These are phyloP conservation scores for Picochlorum costavermella DNA, from an alignment of 139 green algal species.

Conservation along the genomic window DNA sequence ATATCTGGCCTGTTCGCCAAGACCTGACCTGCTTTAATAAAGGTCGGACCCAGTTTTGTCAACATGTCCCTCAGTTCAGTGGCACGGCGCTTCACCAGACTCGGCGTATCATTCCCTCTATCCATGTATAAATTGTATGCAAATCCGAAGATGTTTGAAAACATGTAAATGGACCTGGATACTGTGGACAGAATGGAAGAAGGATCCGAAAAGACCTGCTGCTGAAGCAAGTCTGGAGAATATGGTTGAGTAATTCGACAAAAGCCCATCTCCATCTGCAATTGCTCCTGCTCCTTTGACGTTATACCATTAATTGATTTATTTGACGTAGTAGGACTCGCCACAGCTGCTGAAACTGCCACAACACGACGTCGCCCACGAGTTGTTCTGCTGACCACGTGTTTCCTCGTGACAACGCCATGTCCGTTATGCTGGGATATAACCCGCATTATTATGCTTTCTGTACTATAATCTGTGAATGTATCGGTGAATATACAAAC, in stretches of 20 bases:
- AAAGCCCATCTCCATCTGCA: slow-evolving; percentile 45
- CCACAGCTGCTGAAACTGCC: background rate
- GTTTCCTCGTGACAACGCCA: background rate
- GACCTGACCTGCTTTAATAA: slow-evolving; percentile 98
- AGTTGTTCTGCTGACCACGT: background rate
- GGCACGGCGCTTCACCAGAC: slow-evolving; percentile 52
- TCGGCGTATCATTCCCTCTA: slow-evolving; percentile 13
- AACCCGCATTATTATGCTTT: background rate
- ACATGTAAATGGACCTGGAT: slow-evolving; percentile 13
- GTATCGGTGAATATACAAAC: no score
- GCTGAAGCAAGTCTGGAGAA: slow-evolving; percentile 29
- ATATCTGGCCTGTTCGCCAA: slow-evolving; percentile 97
- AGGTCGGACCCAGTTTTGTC: slow-evolving; percentile 82
- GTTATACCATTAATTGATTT: background rate
- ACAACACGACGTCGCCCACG: background rate
- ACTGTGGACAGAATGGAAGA: slow-evolving; percentile 5
- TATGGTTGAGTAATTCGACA: slow-evolving; percentile 37
- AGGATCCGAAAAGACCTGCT: slow-evolving; percentile 10
- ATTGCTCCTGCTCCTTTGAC: slow-evolving; percentile 27
- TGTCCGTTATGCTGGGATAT: background rate
- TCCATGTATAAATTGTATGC: slow-evolving; percentile 17
- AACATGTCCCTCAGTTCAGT: slow-evolving; percentile 80
- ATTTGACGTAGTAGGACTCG: background rate
- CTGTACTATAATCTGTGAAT: background rate
- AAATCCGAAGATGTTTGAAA: slow-evolving; percentile 18